Conservation (phyloP, 1,139 yeast genomes). For the Chernovozyma aurita region DNA sequence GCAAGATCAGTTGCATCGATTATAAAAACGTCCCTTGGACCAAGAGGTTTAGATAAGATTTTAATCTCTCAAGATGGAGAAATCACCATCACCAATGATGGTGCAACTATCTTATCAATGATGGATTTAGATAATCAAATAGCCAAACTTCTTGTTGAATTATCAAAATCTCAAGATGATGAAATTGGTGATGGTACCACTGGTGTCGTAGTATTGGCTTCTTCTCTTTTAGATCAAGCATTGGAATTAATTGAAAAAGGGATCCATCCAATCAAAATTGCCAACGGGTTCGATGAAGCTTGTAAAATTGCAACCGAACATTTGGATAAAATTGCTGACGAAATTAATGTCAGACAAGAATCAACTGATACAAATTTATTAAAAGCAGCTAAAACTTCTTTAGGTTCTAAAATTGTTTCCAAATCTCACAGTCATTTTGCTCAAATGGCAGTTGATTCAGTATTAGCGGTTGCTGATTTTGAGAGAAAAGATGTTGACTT, state of each 20-base stretch:
- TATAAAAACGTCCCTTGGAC: slow-evolving; percentile 90
- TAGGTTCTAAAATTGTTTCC: slow-evolving; percentile 94
- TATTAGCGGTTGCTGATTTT: slow-evolving; percentile 85
- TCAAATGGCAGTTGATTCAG: slow-evolving; percentile 95
- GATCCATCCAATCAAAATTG: slow-evolving; percentile 93
- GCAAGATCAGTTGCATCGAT: slow-evolving; percentile 94
- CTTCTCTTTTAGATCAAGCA: slow-evolving; percentile 93
- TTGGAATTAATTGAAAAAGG: slow-evolving; percentile 92
- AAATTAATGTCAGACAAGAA: slow-evolving; percentile 47
- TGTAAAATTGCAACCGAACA: slow-evolving; percentile 83
- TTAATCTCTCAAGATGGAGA: slow-evolving; percentile 93
- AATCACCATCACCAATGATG: slow-evolving; percentile 96
- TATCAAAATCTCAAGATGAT: slow-evolving; percentile 94
- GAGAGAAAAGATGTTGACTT: slow-evolving; percentile 94
- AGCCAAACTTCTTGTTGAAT: slow-evolving; percentile 90
- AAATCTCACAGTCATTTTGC: slow-evolving; percentile 93
- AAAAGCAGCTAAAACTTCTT: slow-evolving; percentile 89
- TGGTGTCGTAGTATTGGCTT: slow-evolving; percentile 95
- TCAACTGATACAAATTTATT: slow-evolving; percentile 53
- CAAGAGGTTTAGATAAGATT: slow-evolving; percentile 96
- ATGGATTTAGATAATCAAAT: slow-evolving; percentile 96
- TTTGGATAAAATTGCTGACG: slow-evolving; percentile 71
- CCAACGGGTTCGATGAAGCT: slow-evolving; percentile 96
- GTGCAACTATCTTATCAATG: slow-evolving; percentile 92
- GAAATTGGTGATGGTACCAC: slow-evolving; percentile 99